phyloP scores from a whole-genome alignment of 306 rosid genomes.

The Malus domestica region ASM211411v1 NC_041803.1:25997501-25998000 shows the following conservation, averaged over 20 bases:
- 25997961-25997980: conserved; percentile 4
- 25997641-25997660: neutral
- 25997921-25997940: conserved; percentile 5
- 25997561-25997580: neutral
- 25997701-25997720: neutral
- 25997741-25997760: neutral
- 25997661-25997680: neutral
- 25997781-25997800: neutral
- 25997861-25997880: neutral
- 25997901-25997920: conserved; percentile 1
- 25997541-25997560: neutral
- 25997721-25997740: neutral
- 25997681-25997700: neutral
- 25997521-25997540: neutral
- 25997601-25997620: neutral
- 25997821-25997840: neutral
- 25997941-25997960: conserved; percentile 9
- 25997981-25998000: conserved; percentile 3
- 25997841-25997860: neutral
- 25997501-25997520: neutral
- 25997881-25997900: conserved; percentile 6
- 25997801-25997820: neutral
- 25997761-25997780: neutral
- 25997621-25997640: neutral
- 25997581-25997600: too few species aligned